Conservation (phyloP, 2,329 filamentous ascomycete genomes). For the Pyrenophora seminiperda region DNA sequence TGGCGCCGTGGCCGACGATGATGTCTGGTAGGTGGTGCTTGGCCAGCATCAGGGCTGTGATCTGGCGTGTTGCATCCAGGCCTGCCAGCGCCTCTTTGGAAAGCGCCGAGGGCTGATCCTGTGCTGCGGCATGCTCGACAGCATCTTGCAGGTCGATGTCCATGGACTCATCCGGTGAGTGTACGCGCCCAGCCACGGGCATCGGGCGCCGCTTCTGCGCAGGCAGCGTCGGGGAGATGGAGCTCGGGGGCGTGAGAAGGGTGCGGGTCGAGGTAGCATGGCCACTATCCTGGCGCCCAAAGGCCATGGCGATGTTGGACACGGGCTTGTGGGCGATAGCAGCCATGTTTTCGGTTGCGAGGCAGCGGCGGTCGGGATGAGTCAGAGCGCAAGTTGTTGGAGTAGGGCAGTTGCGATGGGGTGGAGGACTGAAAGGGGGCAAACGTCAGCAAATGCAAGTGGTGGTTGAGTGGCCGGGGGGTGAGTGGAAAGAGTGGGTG, state of each 20-base stretch:
- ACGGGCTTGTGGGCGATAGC: slow-evolving; percentile 42
- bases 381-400: slow-evolving; percentile 23
- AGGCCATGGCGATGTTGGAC: slow-evolving; percentile 50
- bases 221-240: slow-evolving; percentile 85
- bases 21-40: slow-evolving; percentile 91
- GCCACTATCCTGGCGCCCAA: slow-evolving; percentile 40
- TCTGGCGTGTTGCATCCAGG: slow-evolving; percentile 76
- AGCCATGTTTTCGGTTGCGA: slow-evolving; percentile 41
- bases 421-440: not conserved
- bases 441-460: slow-evolving; percentile 2
- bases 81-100: slow-evolving; percentile 59
- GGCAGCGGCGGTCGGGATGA: slow-evolving; percentile 38
- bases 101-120: slow-evolving; percentile 51
- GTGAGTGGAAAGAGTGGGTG: too few species aligned
- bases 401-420: slow-evolving; percentile 24
- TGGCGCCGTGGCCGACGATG: slow-evolving; percentile 82
- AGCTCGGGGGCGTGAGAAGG: slow-evolving; percentile 91
- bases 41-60: slow-evolving; percentile 83
- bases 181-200: slow-evolving; percentile 53
- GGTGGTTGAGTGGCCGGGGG: too few species aligned
- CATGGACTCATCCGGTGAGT: slow-evolving; percentile 63
- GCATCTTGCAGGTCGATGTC: slow-evolving; percentile 84
- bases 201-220: slow-evolving; percentile 74
- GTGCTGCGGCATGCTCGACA: slow-evolving; percentile 57
- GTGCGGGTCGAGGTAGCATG: slow-evolving; percentile 44